Evolutionary conservation across 768 basidiomycete species (phyloP), one percentile per base, ranked within the genome.

Genomic region (Leucocoprinus sp.): DNA sequence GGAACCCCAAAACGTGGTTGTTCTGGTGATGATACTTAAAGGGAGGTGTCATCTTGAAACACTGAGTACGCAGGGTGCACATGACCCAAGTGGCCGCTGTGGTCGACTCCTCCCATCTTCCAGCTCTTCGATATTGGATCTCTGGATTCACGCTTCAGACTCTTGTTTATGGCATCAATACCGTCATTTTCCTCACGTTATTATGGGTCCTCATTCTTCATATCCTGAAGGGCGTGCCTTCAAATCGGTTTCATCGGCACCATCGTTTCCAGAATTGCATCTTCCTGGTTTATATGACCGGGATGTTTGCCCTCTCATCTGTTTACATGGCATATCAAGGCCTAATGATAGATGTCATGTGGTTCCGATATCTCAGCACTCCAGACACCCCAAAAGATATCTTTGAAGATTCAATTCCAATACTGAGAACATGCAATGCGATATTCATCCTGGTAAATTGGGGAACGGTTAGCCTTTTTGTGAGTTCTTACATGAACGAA

Each of bases 91-190:
- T 18, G 15, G 34, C 34, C 39, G 23, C 24, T 26, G 37, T 40
- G 19, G 37, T 24, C 21, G 28, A 23, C 34, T 14, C 18, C 7
- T 21, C 18, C 19, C n/a, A 19, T 17, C 37, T 17, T 26, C 12
- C 17, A 24, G 18, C 29, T 14, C 11, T 26, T 42, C 46, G 21
- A 35, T 26, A 42, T 12, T 48, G 39, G 39, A 48, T 48, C 9
- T 12, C 41, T n/a, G 46, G 46, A 2, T 42, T 41, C 24, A 36
- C 26, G 31, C 39, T 48, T 15, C 46, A 48, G 34, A 41, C 46
- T 8, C 11, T 42, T 11, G 24, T 36, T 19, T 48, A 42, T 27
- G 46, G 46, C n/a, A 36, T 36, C 9, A 48, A 48, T 19, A 6
- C 22, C 33, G 17, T 48, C 14, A 34, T 48, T 9, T 48, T 48